phyloP scores from a whole-genome alignment of 768 basidiomycete species.

The Ramaria rubella region DNA sequence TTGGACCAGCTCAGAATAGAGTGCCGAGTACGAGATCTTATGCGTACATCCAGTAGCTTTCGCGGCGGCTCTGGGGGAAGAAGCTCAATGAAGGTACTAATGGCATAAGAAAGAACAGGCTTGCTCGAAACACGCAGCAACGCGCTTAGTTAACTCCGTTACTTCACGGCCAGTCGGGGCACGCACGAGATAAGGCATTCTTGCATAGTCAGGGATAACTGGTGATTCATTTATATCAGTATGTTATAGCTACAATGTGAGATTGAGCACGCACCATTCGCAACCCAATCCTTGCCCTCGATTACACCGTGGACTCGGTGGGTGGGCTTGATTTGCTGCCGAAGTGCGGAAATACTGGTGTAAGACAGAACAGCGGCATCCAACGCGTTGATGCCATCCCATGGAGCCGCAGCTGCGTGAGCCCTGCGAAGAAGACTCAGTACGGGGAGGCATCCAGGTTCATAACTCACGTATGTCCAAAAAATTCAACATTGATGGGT shows the following conservation, averaged over 20 bases:
- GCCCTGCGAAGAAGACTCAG: conserved; percentile 38
- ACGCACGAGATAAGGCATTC: conserved; percentile 56
- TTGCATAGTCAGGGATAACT: conserved; percentile 84
- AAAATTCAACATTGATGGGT: conserved; percentile 54
- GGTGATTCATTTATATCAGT: not conserved
- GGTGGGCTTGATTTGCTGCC: conserved; percentile 76
- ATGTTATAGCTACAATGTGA: not conserved
- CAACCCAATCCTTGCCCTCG: conserved; percentile 66
- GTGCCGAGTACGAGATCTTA: conserved; percentile 31
- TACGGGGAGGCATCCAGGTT: not conserved
- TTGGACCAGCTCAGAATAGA: conserved; percentile 57
- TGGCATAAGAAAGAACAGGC: conserved; percentile 18
- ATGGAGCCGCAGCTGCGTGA: conserved; percentile 73
- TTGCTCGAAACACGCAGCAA: conserved; percentile 68
- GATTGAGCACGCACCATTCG: conserved; percentile 46
- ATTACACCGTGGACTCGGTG: conserved; percentile 79
- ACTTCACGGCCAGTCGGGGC: conserved; percentile 62
- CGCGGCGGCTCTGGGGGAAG: conserved; percentile 48
- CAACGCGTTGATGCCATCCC: conserved; percentile 79
- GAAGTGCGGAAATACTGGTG: conserved; percentile 67
- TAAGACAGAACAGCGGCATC: conserved; percentile 88
- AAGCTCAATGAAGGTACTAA: not conserved
- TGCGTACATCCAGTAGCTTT: conserved; percentile 59
- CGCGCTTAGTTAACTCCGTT: conserved; percentile 48
- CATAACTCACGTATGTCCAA: conserved; percentile 61